A percentile compares a stretch with the other conserved stretches of the same genome.
Evolutionary conservation across 768 basidiomycete species (phyloP).

Genomic region (Leccinum pellstonianum): DNA sequence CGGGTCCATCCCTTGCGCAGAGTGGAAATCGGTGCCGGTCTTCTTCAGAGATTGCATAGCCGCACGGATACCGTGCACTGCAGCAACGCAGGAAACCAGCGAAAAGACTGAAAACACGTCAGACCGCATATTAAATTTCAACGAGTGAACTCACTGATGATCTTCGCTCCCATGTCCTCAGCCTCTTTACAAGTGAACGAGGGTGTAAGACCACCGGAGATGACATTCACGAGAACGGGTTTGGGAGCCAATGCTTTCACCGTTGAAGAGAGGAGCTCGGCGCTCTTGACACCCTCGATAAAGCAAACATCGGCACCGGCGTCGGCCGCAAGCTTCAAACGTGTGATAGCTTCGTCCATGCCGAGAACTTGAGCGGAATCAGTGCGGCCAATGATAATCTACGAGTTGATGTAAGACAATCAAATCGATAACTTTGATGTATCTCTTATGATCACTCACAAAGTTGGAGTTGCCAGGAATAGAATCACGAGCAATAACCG

Average conservation of each 20-base stretch:
- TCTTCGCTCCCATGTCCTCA: conserved; percentile 68
- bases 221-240: conserved; percentile 78
- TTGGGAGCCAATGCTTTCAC: conserved; percentile 69
- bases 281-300: conserved; percentile 74
- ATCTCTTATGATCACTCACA: conserved; percentile 34
- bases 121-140: not conserved
- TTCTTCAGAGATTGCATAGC: conserved; percentile 75
- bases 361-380: conserved; percentile 78
- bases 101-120: conserved; percentile 56
- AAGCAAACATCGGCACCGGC: conserved; percentile 81
- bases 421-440: not conserved
- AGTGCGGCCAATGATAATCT: conserved; percentile 75
- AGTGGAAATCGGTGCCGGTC: conserved; percentile 70
- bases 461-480: conserved; percentile 77
- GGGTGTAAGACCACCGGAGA: conserved; percentile 75
- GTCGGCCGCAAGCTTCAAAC: conserved; percentile 68
- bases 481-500: conserved; percentile 72
- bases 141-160: conserved; percentile 58
- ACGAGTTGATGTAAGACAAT: not conserved
- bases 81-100: conserved; percentile 72
- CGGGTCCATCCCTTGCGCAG: conserved; percentile 69
- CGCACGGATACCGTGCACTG: conserved; percentile 74
- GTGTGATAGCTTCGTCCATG: conserved; percentile 70
- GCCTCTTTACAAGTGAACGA: conserved; percentile 70
- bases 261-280: conserved; percentile 60